Evolutionary conservation across 176 grass and related monocot species (phyloP).

Genomic region (Zoysia pacifica): DNA sequence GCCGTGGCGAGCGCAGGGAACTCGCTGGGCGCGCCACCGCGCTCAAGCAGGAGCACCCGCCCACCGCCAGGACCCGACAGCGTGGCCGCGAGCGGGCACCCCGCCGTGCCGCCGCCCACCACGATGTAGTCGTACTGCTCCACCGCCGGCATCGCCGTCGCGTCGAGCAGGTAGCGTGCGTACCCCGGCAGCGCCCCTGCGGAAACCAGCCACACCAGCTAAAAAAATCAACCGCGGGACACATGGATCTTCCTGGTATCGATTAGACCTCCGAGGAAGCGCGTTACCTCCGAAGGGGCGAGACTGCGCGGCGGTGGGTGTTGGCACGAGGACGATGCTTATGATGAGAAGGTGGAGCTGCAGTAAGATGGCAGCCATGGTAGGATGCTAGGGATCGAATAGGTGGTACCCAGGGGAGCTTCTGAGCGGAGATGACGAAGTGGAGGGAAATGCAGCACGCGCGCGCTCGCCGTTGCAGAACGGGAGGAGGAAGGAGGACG

Average conservation of each 20-base stretch:
- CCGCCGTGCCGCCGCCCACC: constrained; percentile 76
- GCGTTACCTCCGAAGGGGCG: constrained; percentile 33
- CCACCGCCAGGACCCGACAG: constrained; percentile 49
- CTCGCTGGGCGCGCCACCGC: constrained; percentile 66
- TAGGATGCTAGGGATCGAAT: not conserved
- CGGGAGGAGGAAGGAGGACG: constrained; percentile 31
- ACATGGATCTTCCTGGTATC: too few relatives aligned
- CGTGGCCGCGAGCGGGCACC: constrained; percentile 72
- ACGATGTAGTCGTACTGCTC: constrained; percentile 87
- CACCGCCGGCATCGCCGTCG: constrained; percentile 47
- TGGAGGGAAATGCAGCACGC: constrained; percentile 42
- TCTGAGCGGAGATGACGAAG: constrained; percentile 42
- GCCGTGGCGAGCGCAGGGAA: constrained; percentile 56
- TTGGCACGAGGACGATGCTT: not conserved
- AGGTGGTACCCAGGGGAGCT: not conserved
- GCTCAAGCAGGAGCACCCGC: constrained; percentile 65
- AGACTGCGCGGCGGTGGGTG: constrained; percentile 17
- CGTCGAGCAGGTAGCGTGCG: constrained; percentile 60
- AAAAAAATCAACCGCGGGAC: not conserved
- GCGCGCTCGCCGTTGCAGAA: not conserved
- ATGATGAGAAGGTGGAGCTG: not conserved
- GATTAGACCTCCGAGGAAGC: not conserved
- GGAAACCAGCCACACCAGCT: not conserved
- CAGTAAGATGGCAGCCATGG: constrained; percentile 11
- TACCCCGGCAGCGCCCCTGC: constrained; percentile 47